Evolutionary conservation across 805 yeast genomes (phyloP), one percentile per base, ranked within the genome.

Genomic region (Candida loeiensis): DNA sequence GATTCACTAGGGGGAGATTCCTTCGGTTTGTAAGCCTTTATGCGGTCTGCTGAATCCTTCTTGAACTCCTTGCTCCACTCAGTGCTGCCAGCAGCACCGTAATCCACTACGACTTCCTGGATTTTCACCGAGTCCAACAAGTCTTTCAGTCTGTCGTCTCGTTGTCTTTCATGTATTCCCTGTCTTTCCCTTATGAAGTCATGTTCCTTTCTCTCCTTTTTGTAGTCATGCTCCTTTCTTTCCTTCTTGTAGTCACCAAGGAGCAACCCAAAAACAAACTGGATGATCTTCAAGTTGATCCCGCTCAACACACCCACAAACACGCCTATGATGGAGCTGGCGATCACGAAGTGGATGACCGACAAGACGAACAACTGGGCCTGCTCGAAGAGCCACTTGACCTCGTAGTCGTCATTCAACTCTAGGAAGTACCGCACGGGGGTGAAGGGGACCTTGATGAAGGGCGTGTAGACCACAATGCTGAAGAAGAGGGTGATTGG

Each of bases 341-440:
- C 47, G 13, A 45, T 31, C 1, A 34, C 13, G 25, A 40, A 47
- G 27, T 47, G 51, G 6, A 39, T 13, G 6, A 21, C 34, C 2
- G 39, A 39, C 6, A 40, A 6, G 8, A 35, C 27, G 25, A 47
- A 39, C 8, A 47, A 31, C 14, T 18, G 36, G 16, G 44, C 6
- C 27, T 47, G 51, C 7, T 30, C 36, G 13, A 32, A 20, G 22
- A 47, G 24, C 51, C 50, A 47, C 14, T n/a, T 36, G 27, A 26
- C 39, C 34, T 19, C 34, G 21, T 17, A 37, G 19, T 9, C 28
- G n/a, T 40, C 44, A 12, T 47, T 37, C 14, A 47, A 34, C 29
- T 39, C 45, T n/a, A 47, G 34, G 3, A 47, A 25, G 31, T 45
- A 47, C 16, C 19, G 21, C 24, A 47, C 19, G 6, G 47, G 50